Conservation (phyloP, 176 grass and related monocot genomes). For the Canna indica region DNA sequence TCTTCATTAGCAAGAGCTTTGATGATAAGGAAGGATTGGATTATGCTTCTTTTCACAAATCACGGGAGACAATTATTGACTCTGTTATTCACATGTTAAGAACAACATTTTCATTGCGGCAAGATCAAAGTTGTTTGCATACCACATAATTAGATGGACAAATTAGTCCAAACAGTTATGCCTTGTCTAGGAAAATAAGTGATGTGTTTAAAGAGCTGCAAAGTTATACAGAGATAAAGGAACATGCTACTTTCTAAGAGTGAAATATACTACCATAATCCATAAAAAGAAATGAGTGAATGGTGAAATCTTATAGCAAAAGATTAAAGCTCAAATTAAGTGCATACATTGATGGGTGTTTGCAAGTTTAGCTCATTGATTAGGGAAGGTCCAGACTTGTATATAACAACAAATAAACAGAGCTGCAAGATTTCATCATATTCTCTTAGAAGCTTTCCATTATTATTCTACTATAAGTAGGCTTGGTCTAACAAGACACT, state of each 20-base stretch:
- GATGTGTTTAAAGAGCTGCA: slow-evolving; percentile 63
- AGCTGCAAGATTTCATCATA: too few relatives aligned
- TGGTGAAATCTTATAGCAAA: background rate
- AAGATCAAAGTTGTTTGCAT: slow-evolving; percentile 41
- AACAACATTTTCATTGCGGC: slow-evolving; percentile 42
- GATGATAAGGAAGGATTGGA: slow-evolving; percentile 41
- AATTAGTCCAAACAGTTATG: slow-evolving; percentile 32
- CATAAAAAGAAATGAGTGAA: background rate
- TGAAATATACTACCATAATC: slow-evolving; percentile 23
- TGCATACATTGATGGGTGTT: too few relatives aligned
- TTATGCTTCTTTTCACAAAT: slow-evolving; percentile 52
- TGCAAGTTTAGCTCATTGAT: too few relatives aligned
- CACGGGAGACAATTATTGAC: slow-evolving; percentile 72
- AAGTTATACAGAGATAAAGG: slow-evolving; percentile 56
- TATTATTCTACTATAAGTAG: too few relatives aligned
- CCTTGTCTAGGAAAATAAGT: slow-evolving; percentile 44
- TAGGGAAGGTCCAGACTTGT: too few relatives aligned
- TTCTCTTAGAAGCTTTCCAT: too few relatives aligned
- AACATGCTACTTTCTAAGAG: slow-evolving; percentile 51
- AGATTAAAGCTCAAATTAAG: too few relatives aligned
- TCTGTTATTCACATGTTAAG: slow-evolving; percentile 61
- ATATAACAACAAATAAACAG: too few relatives aligned
- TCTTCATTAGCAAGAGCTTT: too few relatives aligned
- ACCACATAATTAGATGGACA: slow-evolving; percentile 32
- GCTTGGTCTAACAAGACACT: too few relatives aligned